A percentile compares a stretch with the other conserved stretches of the same genome.
These are phyloP conservation scores for Tardiomyces digboiensis DNA, from an alignment of 1,139 yeast genomes.

Conservation along the genomic window DNA sequence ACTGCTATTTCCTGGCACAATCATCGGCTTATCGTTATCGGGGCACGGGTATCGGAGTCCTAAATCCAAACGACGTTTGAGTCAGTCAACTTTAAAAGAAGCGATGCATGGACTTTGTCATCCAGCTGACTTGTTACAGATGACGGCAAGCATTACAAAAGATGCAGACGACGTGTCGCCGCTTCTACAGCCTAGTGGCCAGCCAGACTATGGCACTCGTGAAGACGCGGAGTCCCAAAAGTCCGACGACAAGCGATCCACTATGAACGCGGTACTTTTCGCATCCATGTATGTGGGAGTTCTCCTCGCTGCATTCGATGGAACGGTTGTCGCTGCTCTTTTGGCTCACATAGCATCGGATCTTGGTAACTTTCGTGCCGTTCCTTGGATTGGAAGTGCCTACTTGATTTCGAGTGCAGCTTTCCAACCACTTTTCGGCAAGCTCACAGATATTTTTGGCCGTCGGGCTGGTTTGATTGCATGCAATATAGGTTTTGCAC, in stretches of 20 bases:
- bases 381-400: conserved; percentile 54
- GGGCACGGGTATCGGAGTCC: neutral
- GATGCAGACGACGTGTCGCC: too few relatives aligned
- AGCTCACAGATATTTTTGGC: conserved; percentile 79
- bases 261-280: neutral
- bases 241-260: too few relatives aligned
- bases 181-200: too few relatives aligned
- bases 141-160: too few relatives aligned
- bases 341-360: conserved; percentile 57
- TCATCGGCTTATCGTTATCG: too few relatives aligned
- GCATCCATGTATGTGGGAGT: conserved; percentile 38
- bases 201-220: too few relatives aligned
- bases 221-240: too few relatives aligned
- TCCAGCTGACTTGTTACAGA: too few relatives aligned
- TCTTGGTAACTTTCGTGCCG: conserved; percentile 40
- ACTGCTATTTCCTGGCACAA: too few relatives aligned
- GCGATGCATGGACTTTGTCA: too few relatives aligned
- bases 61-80: too few relatives aligned
- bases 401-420: conserved; percentile 53
- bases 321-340: conserved; percentile 57
- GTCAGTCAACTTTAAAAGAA: too few relatives aligned
- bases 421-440: conserved; percentile 75
- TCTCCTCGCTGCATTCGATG: conserved; percentile 51
- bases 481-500: conserved; percentile 39
- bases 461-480: conserved; percentile 45